Conservation (phyloP, 2,329 filamentous ascomycete species). For the Aspergillus sp. region DNA sequence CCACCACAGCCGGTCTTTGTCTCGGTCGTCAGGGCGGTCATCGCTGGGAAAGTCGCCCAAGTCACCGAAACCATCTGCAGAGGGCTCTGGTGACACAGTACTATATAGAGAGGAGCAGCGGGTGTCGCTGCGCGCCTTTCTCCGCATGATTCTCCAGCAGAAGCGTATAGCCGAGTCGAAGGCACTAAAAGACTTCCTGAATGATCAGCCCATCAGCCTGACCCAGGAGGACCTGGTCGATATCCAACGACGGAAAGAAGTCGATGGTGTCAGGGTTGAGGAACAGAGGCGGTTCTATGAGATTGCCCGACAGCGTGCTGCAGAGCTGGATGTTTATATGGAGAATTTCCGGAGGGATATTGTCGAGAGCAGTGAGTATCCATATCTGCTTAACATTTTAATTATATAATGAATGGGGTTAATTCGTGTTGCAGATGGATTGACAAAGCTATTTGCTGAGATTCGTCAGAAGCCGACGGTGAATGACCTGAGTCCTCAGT, state of each 20-base stretch:
- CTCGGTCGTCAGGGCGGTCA: slow-evolving; percentile 8
- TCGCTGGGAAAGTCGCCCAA: slow-evolving; percentile 13
- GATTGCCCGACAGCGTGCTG: slow-evolving; percentile 79
- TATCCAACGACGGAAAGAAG: slow-evolving; percentile 66
- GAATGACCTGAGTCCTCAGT: slow-evolving; percentile 81
- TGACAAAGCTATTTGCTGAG: slow-evolving; percentile 86
- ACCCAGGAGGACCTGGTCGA: slow-evolving; percentile 79
- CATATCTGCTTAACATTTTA: not conserved
- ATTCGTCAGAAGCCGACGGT: slow-evolving; percentile 86
- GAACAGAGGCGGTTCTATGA: slow-evolving; percentile 95
- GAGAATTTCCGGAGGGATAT: slow-evolving; percentile 65
- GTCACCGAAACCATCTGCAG: slow-evolving; percentile 32
- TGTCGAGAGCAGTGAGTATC: slow-evolving; percentile 59
- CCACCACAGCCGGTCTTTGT: slow-evolving; percentile 20
- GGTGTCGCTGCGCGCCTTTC: slow-evolving; percentile 80
- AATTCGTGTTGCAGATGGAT: slow-evolving; percentile 51
- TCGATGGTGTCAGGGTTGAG: slow-evolving; percentile 81
- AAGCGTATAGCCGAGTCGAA: slow-evolving; percentile 73
- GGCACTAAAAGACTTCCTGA: slow-evolving; percentile 77
- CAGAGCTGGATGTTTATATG: slow-evolving; percentile 96
- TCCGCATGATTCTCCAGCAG: slow-evolving; percentile 79
- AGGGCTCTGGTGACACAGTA: slow-evolving; percentile 42
- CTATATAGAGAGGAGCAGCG: slow-evolving; percentile 84
- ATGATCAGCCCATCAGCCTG: slow-evolving; percentile 59
- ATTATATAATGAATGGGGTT: slow-evolving; percentile 23